Base-by-base conservation (phyloP, 768 basidiomycete genomes). In the Naganishia vishniacii region DNA sequence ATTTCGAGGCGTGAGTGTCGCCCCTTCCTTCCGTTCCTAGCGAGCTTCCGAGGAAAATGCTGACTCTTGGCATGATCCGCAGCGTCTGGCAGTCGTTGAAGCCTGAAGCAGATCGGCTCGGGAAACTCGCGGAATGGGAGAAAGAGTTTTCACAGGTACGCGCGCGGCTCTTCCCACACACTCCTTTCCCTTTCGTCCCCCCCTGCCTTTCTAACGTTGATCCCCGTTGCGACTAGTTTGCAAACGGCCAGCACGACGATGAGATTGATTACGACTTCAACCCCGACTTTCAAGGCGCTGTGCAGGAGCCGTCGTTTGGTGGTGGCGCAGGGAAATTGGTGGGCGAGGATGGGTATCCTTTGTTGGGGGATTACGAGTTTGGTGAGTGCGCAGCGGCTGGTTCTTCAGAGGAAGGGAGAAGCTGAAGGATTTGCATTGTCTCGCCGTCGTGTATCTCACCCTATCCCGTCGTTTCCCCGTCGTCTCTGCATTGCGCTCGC, bases 331-430 rank as follows among this genome's bases (percentile, higher is more conserved):
- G 60, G 3, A 60, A 56, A 9, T 62, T 48, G 23, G 42, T 65
- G 0, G 62, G 62, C 29, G 81, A 83, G 0, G 82, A 88, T 53
- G 91, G 92, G 4, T 79, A 89, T 15, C 92, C 92, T 0, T 77
- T 84, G n/a, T 78, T 90, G 15, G 81, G 81, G 5, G 78, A 82
- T 18, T 94, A 94, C 73, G 77, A 80, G 13, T 93, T 92, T 68
- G 90, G 92, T 93, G 72, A 69, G 85, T 72, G 11, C 41, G 13
- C 41, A 28, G 42, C 12, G n/a, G n/a, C n/a, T n/a, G n/a, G n/a
- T n/a, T n/a, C n/a, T n/a, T n/a, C n/a, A n/a, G n/a, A n/a, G n/a
- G n/a, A n/a, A n/a, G 26, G 37, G 37, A 16, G 16, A 40, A 8
- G 37, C 37, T 8, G 37, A 40, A 40, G 16, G 37, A 16, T n/a